Evolutionary conservation across 2,329 filamentous ascomycete species (phyloP), one percentile per base, ranked within the genome.

Genomic region (Pezicula radicicola): DNA sequence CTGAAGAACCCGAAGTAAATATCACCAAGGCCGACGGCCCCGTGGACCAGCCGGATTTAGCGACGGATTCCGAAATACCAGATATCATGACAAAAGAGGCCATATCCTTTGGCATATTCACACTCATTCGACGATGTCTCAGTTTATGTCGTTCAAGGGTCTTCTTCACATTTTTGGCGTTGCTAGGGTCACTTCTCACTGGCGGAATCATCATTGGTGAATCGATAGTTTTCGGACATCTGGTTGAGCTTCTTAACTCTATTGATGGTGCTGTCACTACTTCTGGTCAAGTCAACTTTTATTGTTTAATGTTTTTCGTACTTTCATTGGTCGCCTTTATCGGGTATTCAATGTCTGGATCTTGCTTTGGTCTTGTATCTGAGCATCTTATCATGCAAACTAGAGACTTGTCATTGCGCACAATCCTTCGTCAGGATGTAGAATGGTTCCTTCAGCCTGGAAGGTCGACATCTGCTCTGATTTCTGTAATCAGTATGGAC

Each of bases 401-500:
- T 9, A 76, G 85, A 48, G 77, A 86, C 2, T 67, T 86, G 1
- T 85, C 83, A 0, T 81, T 89, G 63, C 78, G 83, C 2, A 81
- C 85, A 0, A 68, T 89, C 1, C 78, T 88, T 47, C 74, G 82
- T 53, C 85, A 89, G 66, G 82, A 84, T 55, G 70, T 88, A 45
- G 77, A 86, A 53, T 91, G 86, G 87, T 87, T 90, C 60, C 81
- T 89, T 62, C 83, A 84, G 0, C 75, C 80, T 19, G 78, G 76
- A 4, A 78, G 85, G 21, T 84, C 77, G 1, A 83, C 87, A 0
- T 76, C 82, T 0, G 70, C 76, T 10, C 72, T 91, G 5, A 72
- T 90, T 2, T 83, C 82, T 0, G 79, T 85, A 57, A 86, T 91
- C 56, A 90, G 85, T 3, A 81, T 79, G 42, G 88, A 91, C 61